Conservation (phyloP, 305 asterid species). For the Rubia balearica region DNA sequence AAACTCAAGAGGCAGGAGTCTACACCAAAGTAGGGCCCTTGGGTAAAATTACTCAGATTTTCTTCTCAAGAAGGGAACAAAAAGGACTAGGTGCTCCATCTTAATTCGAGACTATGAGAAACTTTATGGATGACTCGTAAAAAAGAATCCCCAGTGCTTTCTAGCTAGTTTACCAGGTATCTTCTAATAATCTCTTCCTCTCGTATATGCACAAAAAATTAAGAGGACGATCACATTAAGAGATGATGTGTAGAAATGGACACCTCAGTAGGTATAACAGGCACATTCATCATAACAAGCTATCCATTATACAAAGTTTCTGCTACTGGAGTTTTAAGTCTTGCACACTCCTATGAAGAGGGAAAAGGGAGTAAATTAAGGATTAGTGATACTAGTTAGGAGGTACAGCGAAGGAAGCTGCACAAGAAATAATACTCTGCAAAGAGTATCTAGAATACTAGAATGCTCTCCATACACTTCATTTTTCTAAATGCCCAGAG, state of each 20-base stretch:
- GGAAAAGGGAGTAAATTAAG: background rate
- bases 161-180: background rate
- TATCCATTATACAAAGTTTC: background rate
- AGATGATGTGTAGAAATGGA: background rate
- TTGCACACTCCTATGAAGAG: constrained; percentile 1
- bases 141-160: background rate
- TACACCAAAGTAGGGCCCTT: background rate
- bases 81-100: background rate
- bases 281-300: background rate
- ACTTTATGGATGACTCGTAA: background rate
- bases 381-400: background rate
- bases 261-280: background rate
- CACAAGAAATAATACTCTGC: background rate
- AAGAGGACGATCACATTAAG: background rate
- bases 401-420: background rate
- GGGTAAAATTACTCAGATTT: background rate
- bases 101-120: background rate
- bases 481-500: background rate
- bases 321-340: background rate
- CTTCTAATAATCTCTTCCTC: background rate
- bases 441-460: background rate
- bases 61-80: background rate
- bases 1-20: background rate
- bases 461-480: background rate
- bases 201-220: background rate